Conservation (phyloP, 129 eudicot genomes). For the Arctium minus region DNA sequence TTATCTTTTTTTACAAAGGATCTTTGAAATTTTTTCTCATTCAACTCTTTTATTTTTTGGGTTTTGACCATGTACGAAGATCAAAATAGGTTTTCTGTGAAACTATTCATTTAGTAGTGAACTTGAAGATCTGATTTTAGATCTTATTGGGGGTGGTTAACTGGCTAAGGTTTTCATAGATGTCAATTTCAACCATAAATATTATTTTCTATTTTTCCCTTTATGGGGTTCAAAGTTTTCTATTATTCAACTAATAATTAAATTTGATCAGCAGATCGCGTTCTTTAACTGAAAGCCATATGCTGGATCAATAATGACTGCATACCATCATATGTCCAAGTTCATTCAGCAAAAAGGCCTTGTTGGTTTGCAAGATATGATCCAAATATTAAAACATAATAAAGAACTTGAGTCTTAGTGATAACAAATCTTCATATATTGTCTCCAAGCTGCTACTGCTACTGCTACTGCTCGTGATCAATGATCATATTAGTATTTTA, state of each 20-base stretch:
- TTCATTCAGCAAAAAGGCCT: conserved; percentile 2
- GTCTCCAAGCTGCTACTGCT: background rate
- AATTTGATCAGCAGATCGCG: background rate
- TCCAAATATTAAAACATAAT: background rate
- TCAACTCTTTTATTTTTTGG: background rate
- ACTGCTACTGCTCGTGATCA: conserved; percentile 2
- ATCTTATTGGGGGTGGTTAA: background rate
- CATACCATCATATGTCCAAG: conserved; percentile 12
- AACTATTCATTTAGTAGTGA: conserved; percentile 6
- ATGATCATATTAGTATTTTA: conserved; percentile 9
- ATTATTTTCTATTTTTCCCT: background rate
- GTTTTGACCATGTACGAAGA: background rate
- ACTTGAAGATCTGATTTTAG: conserved; percentile 8
- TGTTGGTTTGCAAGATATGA: background rate
- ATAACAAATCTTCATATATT: background rate
- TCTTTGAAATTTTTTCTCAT: background rate
- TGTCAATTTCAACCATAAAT: conserved; percentile 17
- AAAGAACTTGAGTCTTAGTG: background rate
- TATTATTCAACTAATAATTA: background rate
- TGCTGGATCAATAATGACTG: conserved; percentile 16
- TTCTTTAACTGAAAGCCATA: conserved; percentile 17
- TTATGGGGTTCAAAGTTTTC: conserved; percentile 4
- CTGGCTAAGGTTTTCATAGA: background rate
- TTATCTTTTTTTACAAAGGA: background rate
- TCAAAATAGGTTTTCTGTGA: background rate